A percentile compares a stretch with the other conserved stretches of the same genome.
Conservation (phyloP, 2,329 filamentous ascomycete species). For the Ilyonectria sp. region DNA sequence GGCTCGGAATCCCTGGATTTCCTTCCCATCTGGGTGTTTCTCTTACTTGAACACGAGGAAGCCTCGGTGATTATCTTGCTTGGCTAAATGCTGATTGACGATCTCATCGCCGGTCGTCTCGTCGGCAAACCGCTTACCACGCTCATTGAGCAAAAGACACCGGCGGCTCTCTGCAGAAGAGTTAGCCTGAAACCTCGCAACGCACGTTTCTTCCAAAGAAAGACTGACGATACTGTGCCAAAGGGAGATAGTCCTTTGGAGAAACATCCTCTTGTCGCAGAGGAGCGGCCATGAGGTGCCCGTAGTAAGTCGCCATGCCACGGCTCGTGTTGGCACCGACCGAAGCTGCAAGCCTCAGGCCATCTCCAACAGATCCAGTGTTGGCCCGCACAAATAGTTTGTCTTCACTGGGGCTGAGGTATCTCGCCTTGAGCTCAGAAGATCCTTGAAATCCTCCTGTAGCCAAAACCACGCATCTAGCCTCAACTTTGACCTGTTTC, state of each 20-base stretch:
- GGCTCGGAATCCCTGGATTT: too few species aligned
- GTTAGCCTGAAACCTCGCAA: neutral
- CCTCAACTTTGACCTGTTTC: neutral
- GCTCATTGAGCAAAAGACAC: neutral
- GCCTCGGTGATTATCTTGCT: neutral
- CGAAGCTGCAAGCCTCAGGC: neutral
- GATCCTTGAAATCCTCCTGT: constrained; percentile 1
- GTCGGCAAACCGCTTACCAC: neutral
- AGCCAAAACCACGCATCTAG: neutral
- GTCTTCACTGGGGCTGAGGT: neutral
- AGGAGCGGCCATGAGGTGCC: neutral
- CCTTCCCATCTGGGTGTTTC: neutral
- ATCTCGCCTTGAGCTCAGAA: neutral
- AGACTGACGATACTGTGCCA: constrained; percentile 3
- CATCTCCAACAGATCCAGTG: constrained; percentile 2
- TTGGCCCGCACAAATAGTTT: neutral
- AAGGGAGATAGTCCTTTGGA: constrained; percentile 1
- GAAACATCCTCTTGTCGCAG: neutral
- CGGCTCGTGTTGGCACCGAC: neutral
- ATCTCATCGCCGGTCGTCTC: constrained; percentile 1
- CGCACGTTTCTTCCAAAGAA: neutral
- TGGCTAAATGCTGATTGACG: neutral
- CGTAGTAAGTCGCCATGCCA: neutral
- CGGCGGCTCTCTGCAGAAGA: neutral
- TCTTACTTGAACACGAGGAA: neutral